A percentile compares a stretch with the other conserved stretches of the same genome.
These are phyloP conservation scores for Starmerella apis DNA, from an alignment of 805 yeast species.

Conservation along the genomic window DNA sequence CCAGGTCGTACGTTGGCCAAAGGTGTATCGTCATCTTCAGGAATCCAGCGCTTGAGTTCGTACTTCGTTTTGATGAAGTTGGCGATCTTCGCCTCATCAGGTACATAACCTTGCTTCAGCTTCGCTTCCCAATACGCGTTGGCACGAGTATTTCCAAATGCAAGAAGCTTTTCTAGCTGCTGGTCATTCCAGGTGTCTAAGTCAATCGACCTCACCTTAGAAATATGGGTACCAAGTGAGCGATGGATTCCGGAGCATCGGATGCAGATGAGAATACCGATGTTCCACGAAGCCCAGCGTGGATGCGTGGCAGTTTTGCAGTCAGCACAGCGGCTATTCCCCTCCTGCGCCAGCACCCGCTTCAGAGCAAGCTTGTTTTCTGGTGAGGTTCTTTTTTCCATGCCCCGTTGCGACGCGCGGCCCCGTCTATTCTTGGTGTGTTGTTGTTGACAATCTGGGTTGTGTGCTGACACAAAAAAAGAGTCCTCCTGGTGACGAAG, in stretches of 20 bases:
- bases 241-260: constrained; percentile 90
- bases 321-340: constrained; percentile 77
- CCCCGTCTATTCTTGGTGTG: neutral
- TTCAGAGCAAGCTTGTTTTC: constrained; percentile 53
- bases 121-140: constrained; percentile 78
- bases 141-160: constrained; percentile 77
- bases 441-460: constrained; percentile 1
- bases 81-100: constrained; percentile 75
- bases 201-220: constrained; percentile 87
- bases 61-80: constrained; percentile 88
- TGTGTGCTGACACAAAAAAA: neutral
- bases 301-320: constrained; percentile 86
- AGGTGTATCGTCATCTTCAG: constrained; percentile 29
- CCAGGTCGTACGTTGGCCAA: constrained; percentile 18
- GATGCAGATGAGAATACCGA: constrained; percentile 88
- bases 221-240: constrained; percentile 89
- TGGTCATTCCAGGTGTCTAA: constrained; percentile 95
- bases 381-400: constrained; percentile 21
- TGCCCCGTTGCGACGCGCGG: constrained; percentile 3
- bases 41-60: constrained; percentile 79
- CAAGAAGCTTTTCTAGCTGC: constrained; percentile 68
- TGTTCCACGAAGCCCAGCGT: constrained; percentile 95
- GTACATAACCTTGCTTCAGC: constrained; percentile 58
- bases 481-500: neutral
- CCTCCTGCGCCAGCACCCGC: constrained; percentile 63